phyloP scores from a whole-genome alignment of 257 asterid genomes.

The Cinchona pubescens region DNA sequence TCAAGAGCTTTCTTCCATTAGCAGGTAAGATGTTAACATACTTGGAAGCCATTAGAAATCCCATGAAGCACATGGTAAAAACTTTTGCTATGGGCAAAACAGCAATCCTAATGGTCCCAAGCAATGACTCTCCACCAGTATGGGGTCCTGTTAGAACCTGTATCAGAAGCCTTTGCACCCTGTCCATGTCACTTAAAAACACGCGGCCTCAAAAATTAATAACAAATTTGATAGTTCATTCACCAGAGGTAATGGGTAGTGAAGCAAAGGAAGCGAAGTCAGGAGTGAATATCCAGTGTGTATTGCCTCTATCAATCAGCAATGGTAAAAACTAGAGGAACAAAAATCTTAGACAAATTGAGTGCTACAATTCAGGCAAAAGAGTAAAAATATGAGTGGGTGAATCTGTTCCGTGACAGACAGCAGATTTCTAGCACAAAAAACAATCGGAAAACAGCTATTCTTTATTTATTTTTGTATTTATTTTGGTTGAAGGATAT shows the following conservation, averaged over 20 bases:
- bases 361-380: no score
- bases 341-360: no score
- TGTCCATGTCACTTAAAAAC: constrained; percentile 31
- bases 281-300: not conserved
- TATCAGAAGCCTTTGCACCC: constrained; percentile 56
- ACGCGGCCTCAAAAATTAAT: not conserved
- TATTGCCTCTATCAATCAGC: no score
- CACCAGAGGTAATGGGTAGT: not conserved
- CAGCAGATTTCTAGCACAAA: no score
- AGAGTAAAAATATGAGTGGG: no score
- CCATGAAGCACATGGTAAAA: constrained; percentile 85
- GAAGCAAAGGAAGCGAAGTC: not conserved
- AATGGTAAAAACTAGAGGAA: no score
- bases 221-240: not conserved
- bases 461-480: no score
- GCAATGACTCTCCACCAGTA: constrained; percentile 72
- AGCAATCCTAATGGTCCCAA: constrained; percentile 76
- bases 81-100: constrained; percentile 96
- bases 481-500: not conserved
- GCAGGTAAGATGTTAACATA: constrained; percentile 77
- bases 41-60: constrained; percentile 93
- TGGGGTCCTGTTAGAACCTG: constrained; percentile 65
- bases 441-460: not conserved
- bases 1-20: constrained; percentile 90
- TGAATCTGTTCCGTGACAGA: no score